These are phyloP conservation scores for Neocallimastix lanati DNA, from an alignment of 192 early-diverging fungal genomes.

Conservation along the genomic window DNA sequence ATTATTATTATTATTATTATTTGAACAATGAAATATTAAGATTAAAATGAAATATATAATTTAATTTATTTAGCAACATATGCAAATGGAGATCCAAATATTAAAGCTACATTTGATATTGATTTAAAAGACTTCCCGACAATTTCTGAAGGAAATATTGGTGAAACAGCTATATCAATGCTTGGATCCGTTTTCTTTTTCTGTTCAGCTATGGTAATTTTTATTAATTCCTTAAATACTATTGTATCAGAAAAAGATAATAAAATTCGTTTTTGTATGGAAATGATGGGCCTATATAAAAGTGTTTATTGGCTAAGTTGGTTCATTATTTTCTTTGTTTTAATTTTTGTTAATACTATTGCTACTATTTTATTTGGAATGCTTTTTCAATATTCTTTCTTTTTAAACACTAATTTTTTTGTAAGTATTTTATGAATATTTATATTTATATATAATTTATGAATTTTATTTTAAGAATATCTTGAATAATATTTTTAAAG, in stretches of 20 bases:
- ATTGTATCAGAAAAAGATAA: conserved; percentile 58
- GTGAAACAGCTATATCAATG: conserved; percentile 37
- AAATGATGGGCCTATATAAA: conserved; percentile 58
- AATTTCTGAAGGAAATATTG: conserved; percentile 24
- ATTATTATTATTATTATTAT: no score
- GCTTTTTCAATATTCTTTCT: conserved; percentile 16
- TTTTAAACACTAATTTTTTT: neutral
- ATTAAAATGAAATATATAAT: no score
- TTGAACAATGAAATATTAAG: no score
- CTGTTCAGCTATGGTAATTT: conserved; percentile 33
- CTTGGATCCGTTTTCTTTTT: conserved; percentile 37
- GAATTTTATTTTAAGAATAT: no score
- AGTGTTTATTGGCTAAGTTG: conserved; percentile 4
- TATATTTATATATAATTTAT: conserved; percentile 1
- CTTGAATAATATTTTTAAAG: conserved; percentile 36
- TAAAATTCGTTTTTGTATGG: conserved; percentile 48
- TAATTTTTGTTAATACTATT: neutral
- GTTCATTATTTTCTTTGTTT: neutral
- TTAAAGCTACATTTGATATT: conserved; percentile 13
- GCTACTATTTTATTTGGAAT: conserved; percentile 19
- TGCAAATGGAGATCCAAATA: conserved; percentile 3
- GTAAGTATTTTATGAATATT: neutral
- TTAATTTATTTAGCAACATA: neutral
- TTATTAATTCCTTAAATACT: conserved; percentile 42
- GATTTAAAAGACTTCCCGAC: conserved; percentile 51